Evolutionary conservation across 2,329 filamentous ascomycete genomes (phyloP).

Genomic region (Xylariaceae sp.): DNA sequence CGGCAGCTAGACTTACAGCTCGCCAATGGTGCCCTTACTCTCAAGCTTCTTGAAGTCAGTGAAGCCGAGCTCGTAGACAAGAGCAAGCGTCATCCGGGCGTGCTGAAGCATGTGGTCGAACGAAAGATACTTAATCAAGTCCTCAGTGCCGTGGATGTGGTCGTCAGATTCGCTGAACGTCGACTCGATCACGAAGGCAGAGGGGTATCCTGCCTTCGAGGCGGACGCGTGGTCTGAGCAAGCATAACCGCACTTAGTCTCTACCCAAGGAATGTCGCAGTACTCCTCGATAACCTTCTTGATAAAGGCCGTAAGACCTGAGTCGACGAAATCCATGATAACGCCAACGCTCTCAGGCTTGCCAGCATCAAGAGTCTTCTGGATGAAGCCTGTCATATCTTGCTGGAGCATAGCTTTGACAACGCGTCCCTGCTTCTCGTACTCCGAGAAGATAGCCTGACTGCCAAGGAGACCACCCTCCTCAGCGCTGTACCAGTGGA

Average conservation of each 20-base stretch:
- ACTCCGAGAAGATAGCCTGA: constrained; percentile 82
- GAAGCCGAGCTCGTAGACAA: constrained; percentile 81
- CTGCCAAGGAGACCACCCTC: constrained; percentile 66
- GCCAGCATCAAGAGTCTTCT: constrained; percentile 77
- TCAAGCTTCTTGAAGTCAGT: constrained; percentile 56
- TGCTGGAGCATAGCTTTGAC: constrained; percentile 98
- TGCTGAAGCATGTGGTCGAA: constrained; percentile 94
- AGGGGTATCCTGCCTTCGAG: constrained; percentile 69
- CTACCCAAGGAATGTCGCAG: constrained; percentile 80
- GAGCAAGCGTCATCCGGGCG: constrained; percentile 74
- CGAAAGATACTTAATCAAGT: constrained; percentile 66
- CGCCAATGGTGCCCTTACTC: constrained; percentile 28
- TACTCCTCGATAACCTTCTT: constrained; percentile 84
- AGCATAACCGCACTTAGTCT: constrained; percentile 86
- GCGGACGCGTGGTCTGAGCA: constrained; percentile 73
- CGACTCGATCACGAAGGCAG: constrained; percentile 72
- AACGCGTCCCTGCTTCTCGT: constrained; percentile 67
- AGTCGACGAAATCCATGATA: constrained; percentile 87
- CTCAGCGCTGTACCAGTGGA: constrained; percentile 84
- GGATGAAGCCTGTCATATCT: constrained; percentile 91
- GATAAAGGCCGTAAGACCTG: constrained; percentile 80
- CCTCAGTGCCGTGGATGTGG: constrained; percentile 67
- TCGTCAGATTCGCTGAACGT: constrained; percentile 63
- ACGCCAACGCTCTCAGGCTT: constrained; percentile 83
- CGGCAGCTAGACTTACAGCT: constrained; percentile 27